Percentiles rank a stretch among this genome's conserved stretches.
Conservation (phyloP, 306 rosid genomes). For the Corylus heterophylla region DNA sequence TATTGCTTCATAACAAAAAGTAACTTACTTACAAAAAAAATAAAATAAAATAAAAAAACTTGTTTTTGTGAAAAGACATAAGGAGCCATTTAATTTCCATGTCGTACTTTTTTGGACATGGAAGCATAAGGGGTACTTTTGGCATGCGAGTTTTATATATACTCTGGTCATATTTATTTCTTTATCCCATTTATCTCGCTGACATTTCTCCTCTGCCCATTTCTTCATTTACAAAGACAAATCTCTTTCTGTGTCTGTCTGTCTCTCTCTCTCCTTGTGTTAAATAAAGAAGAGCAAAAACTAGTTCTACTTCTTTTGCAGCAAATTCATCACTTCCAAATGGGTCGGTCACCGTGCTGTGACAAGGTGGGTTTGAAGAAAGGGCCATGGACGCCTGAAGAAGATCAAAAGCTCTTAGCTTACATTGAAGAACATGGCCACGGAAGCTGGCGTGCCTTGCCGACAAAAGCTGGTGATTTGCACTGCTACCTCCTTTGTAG, state of each 20-base stretch:
- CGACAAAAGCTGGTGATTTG: constrained; percentile 78
- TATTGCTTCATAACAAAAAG: not conserved
- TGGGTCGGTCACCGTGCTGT: constrained; percentile 99
- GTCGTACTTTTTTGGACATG: not conserved
- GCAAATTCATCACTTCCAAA: constrained; percentile 28
- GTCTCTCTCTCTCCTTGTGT: constrained; percentile 15
- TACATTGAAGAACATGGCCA: constrained; percentile 96
- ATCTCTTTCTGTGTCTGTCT: constrained; percentile 27
- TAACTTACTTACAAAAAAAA: not conserved
- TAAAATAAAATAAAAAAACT: not conserved
- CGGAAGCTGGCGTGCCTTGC: constrained; percentile 99
- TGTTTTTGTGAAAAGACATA: not conserved
- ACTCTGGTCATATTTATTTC: constrained; percentile 39
- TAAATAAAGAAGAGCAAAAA: constrained; percentile 41
- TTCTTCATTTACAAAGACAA: constrained; percentile 48
- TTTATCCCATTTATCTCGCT: constrained; percentile 67
- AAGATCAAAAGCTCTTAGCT: constrained; percentile 96
- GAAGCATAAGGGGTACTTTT: constrained; percentile 44
- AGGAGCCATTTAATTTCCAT: not conserved
- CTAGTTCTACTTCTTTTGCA: constrained; percentile 32
- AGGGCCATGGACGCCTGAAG: constrained; percentile 99
- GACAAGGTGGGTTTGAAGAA: constrained; percentile 98
- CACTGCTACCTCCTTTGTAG: not conserved
- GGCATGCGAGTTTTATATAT: constrained; percentile 36
- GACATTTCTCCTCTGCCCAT: constrained; percentile 70